Evolutionary conservation across 1,284 basidiomycete species (phyloP), one percentile per base, ranked within the genome.

Genomic region (Rhodotorula sp.): DNA sequence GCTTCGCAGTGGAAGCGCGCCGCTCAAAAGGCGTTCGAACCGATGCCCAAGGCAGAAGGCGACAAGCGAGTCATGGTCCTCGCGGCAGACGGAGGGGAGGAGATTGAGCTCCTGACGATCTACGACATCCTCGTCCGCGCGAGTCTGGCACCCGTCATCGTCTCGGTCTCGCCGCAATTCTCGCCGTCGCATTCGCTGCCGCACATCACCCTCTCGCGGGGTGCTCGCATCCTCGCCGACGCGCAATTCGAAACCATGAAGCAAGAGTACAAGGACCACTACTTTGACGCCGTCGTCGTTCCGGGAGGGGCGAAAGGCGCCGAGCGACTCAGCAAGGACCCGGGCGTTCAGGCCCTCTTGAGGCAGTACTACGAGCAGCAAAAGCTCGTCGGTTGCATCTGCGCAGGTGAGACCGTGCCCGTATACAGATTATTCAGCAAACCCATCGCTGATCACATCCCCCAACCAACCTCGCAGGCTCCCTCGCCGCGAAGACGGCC

Each of bases 1-100:
- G 73, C 75, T 39, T 65, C 61, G 43, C 47, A 58, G 31, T 68
- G 68, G 48, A 61, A 59, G 21, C 66, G 64, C 57, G 67, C 67
- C 8, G 68, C 61, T 5, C 57, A 62, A 48, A 71, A 72, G 64
- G 52, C 65, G 29, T 76, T 76, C 49, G 72, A 66, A 7, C 75
- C 75, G 20, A 29, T 57, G 8, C 60, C 66, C 6, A 76, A 75
- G 60, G 52, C 21, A 20, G 65, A 65, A 5, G 75, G 71, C 29
- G 75, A 76, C 59, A 75, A 70, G 62, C 23, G 73, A 47, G 90
- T 89, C 31, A 82, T 91, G 39, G 85, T 93, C 65, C 83, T 93
- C 31, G 86, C 93, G n/a, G 90, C 92, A n/a, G 86, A 93, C 79
- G 92, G 92, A 14, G 92, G 91, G 0, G 92, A 94, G 79, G 91